Evolutionary conservation across 2,329 filamentous ascomycete species (phyloP).

Genomic region (Colletotrichum sp.): DNA sequence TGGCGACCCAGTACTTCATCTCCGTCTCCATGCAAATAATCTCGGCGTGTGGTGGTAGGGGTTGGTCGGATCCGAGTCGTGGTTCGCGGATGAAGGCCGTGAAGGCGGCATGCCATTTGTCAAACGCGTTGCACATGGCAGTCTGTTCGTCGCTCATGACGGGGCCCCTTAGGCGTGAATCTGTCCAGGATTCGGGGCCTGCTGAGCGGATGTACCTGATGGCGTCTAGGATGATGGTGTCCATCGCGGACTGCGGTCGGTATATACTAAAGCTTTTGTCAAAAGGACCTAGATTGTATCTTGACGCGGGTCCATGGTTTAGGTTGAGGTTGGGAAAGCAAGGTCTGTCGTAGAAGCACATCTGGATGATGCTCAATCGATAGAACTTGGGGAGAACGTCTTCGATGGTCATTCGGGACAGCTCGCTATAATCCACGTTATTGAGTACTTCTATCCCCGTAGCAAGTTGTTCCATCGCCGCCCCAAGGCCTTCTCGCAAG

Average conservation of each 20-base stretch:
- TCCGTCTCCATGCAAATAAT: constrained; percentile 10
- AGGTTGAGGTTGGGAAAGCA: not conserved
- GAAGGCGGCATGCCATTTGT: constrained; percentile 15
- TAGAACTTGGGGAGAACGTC: constrained; percentile 11
- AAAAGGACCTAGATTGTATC: constrained; percentile 7
- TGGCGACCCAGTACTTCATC: constrained; percentile 15
- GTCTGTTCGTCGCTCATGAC: constrained; percentile 6
- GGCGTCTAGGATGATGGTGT: constrained; percentile 15
- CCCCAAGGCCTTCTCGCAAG: constrained; percentile 33
- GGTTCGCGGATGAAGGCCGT: not conserved
- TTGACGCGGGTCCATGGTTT: not conserved
- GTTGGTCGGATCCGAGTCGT: not conserved
- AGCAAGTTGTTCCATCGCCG: constrained; percentile 11
- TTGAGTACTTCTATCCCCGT: constrained; percentile 10
- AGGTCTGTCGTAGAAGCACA: constrained; percentile 8
- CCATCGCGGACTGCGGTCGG: constrained; percentile 7
- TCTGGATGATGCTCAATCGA: constrained; percentile 11
- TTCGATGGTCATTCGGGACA: not conserved
- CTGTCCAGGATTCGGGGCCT: constrained; percentile 3
- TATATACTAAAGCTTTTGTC: constrained; percentile 11
- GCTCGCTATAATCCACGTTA: constrained; percentile 7
- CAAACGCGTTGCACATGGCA: not conserved
- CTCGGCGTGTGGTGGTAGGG: not conserved
- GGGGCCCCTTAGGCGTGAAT: constrained; percentile 12
- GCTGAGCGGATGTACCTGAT: constrained; percentile 7